Percentiles rank a stretch among this genome's conserved stretches.
These are phyloP conservation scores for Claviceps purpurea DNA, from an alignment of 2,329 filamentous ascomycete genomes.

Conservation along the genomic window DNA sequence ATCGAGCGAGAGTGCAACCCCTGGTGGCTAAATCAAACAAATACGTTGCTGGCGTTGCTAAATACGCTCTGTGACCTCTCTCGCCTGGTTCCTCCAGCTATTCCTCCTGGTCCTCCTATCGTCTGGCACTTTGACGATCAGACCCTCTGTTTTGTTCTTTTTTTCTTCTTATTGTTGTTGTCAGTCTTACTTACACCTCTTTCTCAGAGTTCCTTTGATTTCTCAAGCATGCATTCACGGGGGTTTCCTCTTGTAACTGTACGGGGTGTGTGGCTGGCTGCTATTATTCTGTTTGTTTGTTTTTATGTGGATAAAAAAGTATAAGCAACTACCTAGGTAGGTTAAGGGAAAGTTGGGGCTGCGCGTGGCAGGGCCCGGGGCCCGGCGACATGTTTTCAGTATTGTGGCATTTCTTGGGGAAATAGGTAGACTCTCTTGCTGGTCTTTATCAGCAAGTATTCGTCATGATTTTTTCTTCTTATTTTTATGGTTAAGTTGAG, in stretches of 20 bases:
- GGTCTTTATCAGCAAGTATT: not conserved
- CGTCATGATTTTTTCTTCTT: not conserved
- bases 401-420: no score
- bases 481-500: not conserved
- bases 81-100: not conserved
- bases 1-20: slow-evolving; percentile 27
- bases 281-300: no score
- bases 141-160: not conserved
- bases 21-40: slow-evolving; percentile 1
- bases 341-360: not conserved
- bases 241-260: not conserved
- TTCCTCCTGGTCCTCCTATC: not conserved
- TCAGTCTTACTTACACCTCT: no score
- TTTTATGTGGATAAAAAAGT: not conserved
- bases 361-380: no score
- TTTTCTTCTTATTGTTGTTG: not conserved
- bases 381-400: no score
- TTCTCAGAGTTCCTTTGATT: not conserved
- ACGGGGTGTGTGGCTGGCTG: not conserved
- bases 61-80: not conserved
- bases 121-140: not conserved
- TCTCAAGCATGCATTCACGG: not conserved
- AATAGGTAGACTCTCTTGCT: not conserved
- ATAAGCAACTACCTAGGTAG: not conserved
- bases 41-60: not conserved